Base-by-base conservation (phyloP, 768 basidiomycete genomes). In the Leucosporidium yakuticum region DNA sequence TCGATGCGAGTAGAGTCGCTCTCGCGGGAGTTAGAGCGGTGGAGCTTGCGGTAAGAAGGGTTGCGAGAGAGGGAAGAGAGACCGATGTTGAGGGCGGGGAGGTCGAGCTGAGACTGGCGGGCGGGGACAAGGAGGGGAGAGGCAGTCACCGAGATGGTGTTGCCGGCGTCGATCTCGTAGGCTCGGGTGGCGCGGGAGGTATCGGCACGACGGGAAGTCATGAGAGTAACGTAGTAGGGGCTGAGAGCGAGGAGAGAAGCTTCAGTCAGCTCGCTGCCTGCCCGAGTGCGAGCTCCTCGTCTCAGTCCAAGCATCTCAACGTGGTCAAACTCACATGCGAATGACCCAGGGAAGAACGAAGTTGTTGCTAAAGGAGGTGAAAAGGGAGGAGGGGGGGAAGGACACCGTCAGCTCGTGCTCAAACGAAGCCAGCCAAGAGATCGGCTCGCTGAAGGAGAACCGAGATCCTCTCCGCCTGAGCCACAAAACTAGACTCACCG, bases 201-300 rank as follows among this genome's bases (percentile, higher is more conserved):
- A 67, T 87, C 85, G 67, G 85, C 83, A 5, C 82, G 79, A 31
- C 87, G 84, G 14, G 87, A 84, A 60, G 86, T 85, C 47, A 87
- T 88, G 36, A 90, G 81, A 83, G 87, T 89, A 71, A 90, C 85
- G 76, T 89, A 89, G 79, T 87, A 87, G 0, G 86, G 85, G 34
- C 84, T 86, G 65, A 4, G 36, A 31, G 44, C 8, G 27, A 49
- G 29, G 67, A 21, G 58, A 54, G 15, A 53, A 67, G 55, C 58
- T 50, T 31, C 23, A 74, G 54, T 14, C n/a, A 59, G 60, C 27
- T 44, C n/a, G n/a, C n/a, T n/a, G n/a, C n/a, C n/a, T n/a, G n/a
- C n/a, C n/a, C n/a, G n/a, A n/a, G n/a, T n/a, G n/a, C n/a, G n/a
- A n/a, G n/a, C n/a, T n/a, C n/a, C n/a, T n/a, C n/a, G n/a, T n/a